Evolutionary conservation across 1,139 yeast genomes (phyloP), one percentile per base, ranked within the genome.

Genomic region (Debaryomycetaceae sp.): DNA sequence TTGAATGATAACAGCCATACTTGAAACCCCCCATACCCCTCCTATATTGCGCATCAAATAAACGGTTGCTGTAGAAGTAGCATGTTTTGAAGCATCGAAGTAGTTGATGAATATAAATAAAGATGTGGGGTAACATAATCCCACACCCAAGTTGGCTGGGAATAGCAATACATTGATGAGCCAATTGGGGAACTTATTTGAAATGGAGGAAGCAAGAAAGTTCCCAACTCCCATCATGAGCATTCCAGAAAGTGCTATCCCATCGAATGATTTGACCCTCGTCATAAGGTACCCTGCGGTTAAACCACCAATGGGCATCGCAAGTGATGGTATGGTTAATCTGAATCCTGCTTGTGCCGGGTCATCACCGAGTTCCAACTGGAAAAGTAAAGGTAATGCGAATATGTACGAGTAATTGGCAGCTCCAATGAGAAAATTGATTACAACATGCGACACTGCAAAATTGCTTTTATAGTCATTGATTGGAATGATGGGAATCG

Each of bases 121-220:
- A 5, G 70, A 57, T 23, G 67, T 63, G 1, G 76, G 76, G 45
- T 63, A 70, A 3, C 66, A 65, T 46, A 70, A 54, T 11, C 77
- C 77, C 41, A 68, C 70, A 3, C 77, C 76, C 13, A 70, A 46
- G 46, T 69, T 71, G 3, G 74, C 70, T 1, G 76, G 72, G 17
- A 70, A 43, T 14, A 62, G 49, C 13, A 65, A 49, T 2, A 68
- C 30, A 43, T 58, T 58, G 6, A 65, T 48, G 5, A 58, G 39
- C 60, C 64, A 57, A 9, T 56, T 49, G 1, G 65, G 60, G 23
- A 58, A 50, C 0, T 44, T 42, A 8, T 51, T 49, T 1, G 58
- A 54, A 4, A 72, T 58, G 3, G 57, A 46, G 9, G 68, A 50
- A 1, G 64, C 65, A 24, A 66, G 40, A 20, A 55, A 55, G 44